Conservation (phyloP, 352 stramenopile species). For the Pythium aphanidermatum region DNA sequence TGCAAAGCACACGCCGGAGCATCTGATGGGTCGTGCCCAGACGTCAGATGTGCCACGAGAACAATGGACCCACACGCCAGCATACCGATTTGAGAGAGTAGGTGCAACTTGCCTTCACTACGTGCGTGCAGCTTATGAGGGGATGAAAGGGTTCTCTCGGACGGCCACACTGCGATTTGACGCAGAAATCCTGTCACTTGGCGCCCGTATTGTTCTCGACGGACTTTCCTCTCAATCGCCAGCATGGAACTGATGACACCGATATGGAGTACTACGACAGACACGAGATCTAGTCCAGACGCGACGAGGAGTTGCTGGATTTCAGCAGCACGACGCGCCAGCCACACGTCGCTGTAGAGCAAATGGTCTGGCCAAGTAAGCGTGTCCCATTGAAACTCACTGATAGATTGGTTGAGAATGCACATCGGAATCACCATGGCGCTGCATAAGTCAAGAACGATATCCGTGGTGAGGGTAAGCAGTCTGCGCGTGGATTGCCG, state of each 20-base stretch:
- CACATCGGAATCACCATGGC: conserved; percentile 16
- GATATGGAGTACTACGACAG: background rate
- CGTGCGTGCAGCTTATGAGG: background rate
- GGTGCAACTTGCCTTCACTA: background rate
- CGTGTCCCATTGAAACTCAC: conserved; percentile 7
- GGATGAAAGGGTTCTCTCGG: too few species aligned
- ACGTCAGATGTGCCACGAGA: background rate
- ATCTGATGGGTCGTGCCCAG: background rate
- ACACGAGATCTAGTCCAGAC: background rate
- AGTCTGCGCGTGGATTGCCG: background rate
- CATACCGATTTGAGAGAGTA: background rate
- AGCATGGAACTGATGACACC: background rate
- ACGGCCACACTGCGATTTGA: too few species aligned
- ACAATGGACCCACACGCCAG: background rate
- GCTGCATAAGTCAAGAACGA: conserved; percentile 15
- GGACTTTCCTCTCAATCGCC: background rate
- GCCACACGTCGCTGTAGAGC: conserved; percentile 8
- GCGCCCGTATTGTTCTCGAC: background rate
- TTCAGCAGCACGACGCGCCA: background rate
- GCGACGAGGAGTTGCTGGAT: conserved; percentile 2
- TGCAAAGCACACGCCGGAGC: conserved; percentile 1
- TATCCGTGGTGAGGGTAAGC: conserved; percentile 2
- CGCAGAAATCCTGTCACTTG: too few species aligned
- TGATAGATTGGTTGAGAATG: conserved; percentile 6
- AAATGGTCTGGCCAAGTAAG: background rate